Base-by-base conservation (phyloP, 2,329 filamentous ascomycete species). In the Chaetomium strumarium region DNA sequence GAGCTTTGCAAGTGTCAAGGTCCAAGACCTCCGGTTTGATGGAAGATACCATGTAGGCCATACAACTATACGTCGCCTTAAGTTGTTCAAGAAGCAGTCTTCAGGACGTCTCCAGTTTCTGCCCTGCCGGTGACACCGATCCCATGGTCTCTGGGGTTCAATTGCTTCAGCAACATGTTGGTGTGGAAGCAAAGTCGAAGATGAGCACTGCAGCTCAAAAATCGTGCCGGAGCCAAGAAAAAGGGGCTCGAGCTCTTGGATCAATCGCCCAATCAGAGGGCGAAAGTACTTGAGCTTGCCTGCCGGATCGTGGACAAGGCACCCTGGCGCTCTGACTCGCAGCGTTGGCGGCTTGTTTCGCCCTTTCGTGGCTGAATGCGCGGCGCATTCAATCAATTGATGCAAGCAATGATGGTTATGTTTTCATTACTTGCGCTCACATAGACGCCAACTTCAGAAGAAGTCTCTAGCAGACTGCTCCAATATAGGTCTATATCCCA, bases 251-350 rank as follows among this genome's bases (percentile, higher is more conserved):
- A 39, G 17, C 13, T 37, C 13, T 20, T 34, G 33, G 12, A 33
- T 40, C 9, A 13, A 34, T 34, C 13, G 34, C 3, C 52, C 52
- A 54, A 55, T 50, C 30, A 49, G 19, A 46, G 13, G 6, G 2
- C 40, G 16, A 8, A 5, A 2, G 5, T 13, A 12, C 14, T n/a
- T n/a, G n/a, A n/a, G 11, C 4, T 46, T 51, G 44, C 49, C 53
- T 55, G 49, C 53, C 48, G 48, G 30, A n/a, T 34, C 24, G n/a
- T n/a, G n/a, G n/a, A n/a, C n/a, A n/a, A 48, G 33, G 39, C 30
- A 20, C 16, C 48, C 52, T 45, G 9, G 44, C 37, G 46, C 37
- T n/a, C 40, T 46, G 43, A 4, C 24, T 24, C 24, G 24, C 45
- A 33, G 47, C 34, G 48, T 48, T 44, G 42, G 42, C 43, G 13